Evolutionary conservation across 345 rosid species (phyloP).

Genomic region (Citrus sinensis): DNA sequence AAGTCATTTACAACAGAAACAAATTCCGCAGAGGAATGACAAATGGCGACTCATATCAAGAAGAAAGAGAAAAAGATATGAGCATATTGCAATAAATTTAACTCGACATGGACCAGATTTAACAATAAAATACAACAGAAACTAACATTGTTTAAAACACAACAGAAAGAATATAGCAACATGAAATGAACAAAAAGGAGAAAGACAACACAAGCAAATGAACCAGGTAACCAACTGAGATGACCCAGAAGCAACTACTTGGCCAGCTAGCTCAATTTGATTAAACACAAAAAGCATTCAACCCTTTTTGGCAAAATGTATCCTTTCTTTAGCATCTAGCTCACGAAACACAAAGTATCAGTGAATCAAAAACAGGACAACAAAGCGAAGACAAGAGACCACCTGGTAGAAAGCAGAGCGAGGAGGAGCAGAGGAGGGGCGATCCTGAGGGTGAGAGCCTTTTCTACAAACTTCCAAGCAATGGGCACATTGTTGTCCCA

Average conservation of each 20-base stretch:
- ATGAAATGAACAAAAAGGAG: not conserved
- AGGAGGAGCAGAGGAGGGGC: constrained; percentile 80
- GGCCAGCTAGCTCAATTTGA: constrained; percentile 2
- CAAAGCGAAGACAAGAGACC: constrained; percentile 26
- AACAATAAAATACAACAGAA: not conserved
- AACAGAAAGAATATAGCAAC: not conserved
- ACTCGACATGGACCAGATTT: not conserved
- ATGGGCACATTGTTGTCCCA: constrained; percentile 85
- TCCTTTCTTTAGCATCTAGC: not conserved
- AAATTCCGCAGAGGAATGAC: not conserved
- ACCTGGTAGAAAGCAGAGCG: constrained; percentile 79
- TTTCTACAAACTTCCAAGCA: constrained; percentile 89
- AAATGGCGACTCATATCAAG: not conserved
- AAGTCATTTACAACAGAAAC: not conserved
- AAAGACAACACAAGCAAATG: not conserved
- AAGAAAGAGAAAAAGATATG: not conserved
- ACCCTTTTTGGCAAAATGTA: not conserved
- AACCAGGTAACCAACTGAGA: not conserved
- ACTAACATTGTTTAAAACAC: not conserved
- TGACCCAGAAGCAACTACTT: not conserved
- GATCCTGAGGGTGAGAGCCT: constrained; percentile 58
- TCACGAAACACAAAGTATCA: constrained; percentile 3
- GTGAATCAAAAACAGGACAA: not conserved
- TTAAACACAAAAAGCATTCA: not conserved
- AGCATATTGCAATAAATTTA: not conserved